These are phyloP conservation scores for Corrigiola litoralis DNA, from an alignment of 179 eudicot genomes.

Conservation along the genomic window DNA sequence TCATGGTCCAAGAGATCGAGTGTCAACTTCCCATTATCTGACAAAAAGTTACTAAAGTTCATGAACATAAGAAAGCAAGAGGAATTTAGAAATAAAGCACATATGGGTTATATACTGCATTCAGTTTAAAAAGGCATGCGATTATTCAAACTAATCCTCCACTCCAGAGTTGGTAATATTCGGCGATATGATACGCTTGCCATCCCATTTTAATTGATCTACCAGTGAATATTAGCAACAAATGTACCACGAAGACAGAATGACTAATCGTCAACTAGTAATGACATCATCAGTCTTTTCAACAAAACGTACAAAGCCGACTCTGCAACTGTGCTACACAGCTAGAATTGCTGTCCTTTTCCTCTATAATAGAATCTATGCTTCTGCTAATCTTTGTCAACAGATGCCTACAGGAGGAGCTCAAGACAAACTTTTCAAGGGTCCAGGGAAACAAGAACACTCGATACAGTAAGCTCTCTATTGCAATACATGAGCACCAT, in stretches of 20 bases:
- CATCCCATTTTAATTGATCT: too few species aligned
- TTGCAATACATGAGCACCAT: not conserved
- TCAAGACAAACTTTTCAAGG: conserved; percentile 41
- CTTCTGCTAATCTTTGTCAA: not conserved
- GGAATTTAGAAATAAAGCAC: not conserved
- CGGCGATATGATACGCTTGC: too few species aligned
- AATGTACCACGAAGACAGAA: not conserved
- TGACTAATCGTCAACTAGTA: not conserved
- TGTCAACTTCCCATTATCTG: not conserved
- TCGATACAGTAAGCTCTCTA: conserved; percentile 40
- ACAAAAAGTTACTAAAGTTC: not conserved
- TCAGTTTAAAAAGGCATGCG: too few species aligned
- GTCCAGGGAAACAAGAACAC: conserved; percentile 42
- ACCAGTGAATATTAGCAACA: not conserved
- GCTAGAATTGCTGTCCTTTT: not conserved
- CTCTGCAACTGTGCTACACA: not conserved
- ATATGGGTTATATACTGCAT: too few species aligned
- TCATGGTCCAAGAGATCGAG: not conserved
- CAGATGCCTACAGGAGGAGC: conserved; percentile 45
- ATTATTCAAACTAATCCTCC: too few species aligned
- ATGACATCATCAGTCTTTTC: not conserved
- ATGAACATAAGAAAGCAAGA: not conserved
- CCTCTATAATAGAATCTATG: not conserved
- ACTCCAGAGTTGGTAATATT: too few species aligned
- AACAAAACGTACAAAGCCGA: not conserved